phyloP scores from a whole-genome alignment of 768 basidiomycete genomes.

The Mycena vitilis region DNA sequence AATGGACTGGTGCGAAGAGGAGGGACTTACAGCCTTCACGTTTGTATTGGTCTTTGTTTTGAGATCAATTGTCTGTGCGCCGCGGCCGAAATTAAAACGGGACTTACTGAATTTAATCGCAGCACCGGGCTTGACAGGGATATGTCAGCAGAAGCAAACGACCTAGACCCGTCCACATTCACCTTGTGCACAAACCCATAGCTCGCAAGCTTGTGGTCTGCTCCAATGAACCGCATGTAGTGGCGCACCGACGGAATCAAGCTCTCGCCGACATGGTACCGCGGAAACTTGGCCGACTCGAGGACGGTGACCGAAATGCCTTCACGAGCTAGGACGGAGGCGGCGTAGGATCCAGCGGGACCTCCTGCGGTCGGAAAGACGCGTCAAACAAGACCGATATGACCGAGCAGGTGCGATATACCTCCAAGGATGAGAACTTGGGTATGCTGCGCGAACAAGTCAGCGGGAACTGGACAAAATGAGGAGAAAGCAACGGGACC shows the following conservation, averaged over 20 bases:
- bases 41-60: slow-evolving; percentile 58
- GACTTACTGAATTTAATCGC: slow-evolving; percentile 64
- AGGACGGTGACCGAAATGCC: slow-evolving; percentile 65
- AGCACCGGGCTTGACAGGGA: slow-evolving; percentile 61
- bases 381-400: slow-evolving; percentile 3
- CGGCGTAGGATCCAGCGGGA: slow-evolving; percentile 69
- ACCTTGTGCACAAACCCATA: slow-evolving; percentile 68
- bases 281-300: slow-evolving; percentile 66
- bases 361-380: slow-evolving; percentile 48
- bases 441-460: slow-evolving; percentile 26
- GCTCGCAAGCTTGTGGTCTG: slow-evolving; percentile 60
- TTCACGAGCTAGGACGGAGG: slow-evolving; percentile 65
- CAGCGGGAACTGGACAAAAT: background rate
- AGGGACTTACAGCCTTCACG: slow-evolving; percentile 68
- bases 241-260: slow-evolving; percentile 71
- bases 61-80: slow-evolving; percentile 1
- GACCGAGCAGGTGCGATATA: slow-evolving; percentile 12
- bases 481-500: slow-evolving; percentile 14
- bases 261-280: slow-evolving; percentile 71
- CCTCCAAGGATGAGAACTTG: slow-evolving; percentile 33
- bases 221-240: slow-evolving; percentile 68
- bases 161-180: slow-evolving; percentile 5
- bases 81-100: slow-evolving; percentile 11
- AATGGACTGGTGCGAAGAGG: slow-evolving; percentile 1
- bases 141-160: slow-evolving; percentile 23